These are phyloP conservation scores for Dalbergia cultrata DNA, from an alignment of 306 rosid species.

Conservation along the genomic window DNA sequence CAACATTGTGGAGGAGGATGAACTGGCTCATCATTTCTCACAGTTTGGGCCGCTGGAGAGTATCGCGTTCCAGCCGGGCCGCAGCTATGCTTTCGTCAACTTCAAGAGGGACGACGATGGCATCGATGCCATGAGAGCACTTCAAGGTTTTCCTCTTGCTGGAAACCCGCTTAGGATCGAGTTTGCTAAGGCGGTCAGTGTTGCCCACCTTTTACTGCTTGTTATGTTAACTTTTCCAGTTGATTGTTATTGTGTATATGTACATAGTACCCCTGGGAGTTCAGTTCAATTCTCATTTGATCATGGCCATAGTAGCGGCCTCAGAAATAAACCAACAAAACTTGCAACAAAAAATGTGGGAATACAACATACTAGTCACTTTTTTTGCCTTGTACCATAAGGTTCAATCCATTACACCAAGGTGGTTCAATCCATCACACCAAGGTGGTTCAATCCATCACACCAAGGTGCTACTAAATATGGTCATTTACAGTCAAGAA, in stretches of 20 bases:
- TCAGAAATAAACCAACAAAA: slow-evolving; percentile 21
- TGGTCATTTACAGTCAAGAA: slow-evolving; percentile 36
- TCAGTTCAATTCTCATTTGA: slow-evolving; percentile 39
- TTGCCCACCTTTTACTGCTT: slow-evolving; percentile 67
- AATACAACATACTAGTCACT: slow-evolving; percentile 19
- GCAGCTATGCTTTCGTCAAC: slow-evolving; percentile 90
- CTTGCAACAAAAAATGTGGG: slow-evolving; percentile 24
- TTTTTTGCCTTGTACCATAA: slow-evolving; percentile 28
- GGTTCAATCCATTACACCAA: slow-evolving; percentile 44
- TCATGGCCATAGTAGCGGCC: slow-evolving; percentile 21
- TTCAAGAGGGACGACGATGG: slow-evolving; percentile 84
- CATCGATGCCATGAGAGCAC: slow-evolving; percentile 72
- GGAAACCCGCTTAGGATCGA: slow-evolving; percentile 92
- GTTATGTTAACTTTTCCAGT: slow-evolving; percentile 51
- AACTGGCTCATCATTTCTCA: slow-evolving; percentile 70
- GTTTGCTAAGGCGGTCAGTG: slow-evolving; percentile 99
- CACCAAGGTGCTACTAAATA: slow-evolving; percentile 42
- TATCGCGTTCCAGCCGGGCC: slow-evolving; percentile 85
- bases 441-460: slow-evolving; percentile 43
- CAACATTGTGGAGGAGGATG: slow-evolving; percentile 68
- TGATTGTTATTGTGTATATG: slow-evolving; percentile 43
- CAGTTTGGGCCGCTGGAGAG: slow-evolving; percentile 79
- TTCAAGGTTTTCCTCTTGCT: slow-evolving; percentile 76
- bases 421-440: slow-evolving; percentile 44
- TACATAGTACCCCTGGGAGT: slow-evolving; percentile 22